phyloP scores from a whole-genome alignment of 345 rosid genomes.

The Clarkia xantiana region DNA sequence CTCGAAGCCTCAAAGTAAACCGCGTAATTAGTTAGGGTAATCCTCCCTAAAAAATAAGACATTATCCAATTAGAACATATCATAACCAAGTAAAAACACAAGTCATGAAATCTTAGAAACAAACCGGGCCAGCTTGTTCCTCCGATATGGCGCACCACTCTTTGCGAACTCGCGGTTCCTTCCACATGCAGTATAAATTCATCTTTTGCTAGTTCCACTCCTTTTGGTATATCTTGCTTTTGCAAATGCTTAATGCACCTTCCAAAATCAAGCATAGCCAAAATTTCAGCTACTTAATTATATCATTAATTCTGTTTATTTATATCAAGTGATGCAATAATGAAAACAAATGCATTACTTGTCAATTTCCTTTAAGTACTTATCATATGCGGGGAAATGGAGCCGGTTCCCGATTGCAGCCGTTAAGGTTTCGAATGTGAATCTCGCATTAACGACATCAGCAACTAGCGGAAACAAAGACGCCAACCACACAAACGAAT shows the following conservation, averaged over 20 bases:
- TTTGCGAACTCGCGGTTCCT: constrained; percentile 69
- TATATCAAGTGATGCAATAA: neutral
- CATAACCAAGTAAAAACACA: neutral
- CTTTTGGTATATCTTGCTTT: constrained; percentile 58
- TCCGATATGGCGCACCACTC: constrained; percentile 76
- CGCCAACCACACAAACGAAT: constrained; percentile 68
- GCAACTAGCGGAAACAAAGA: constrained; percentile 52
- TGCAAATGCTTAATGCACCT: constrained; percentile 70
- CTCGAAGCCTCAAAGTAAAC: constrained; percentile 88
- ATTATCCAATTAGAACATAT: neutral
- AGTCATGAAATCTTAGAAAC: constrained; percentile 1
- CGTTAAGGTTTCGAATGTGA: constrained; percentile 73
- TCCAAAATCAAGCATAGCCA: neutral
- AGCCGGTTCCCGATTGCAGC: constrained; percentile 55
- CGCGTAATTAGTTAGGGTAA: constrained; percentile 79
- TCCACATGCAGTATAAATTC: constrained; percentile 83
- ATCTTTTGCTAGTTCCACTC: constrained; percentile 59
- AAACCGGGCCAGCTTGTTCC: constrained; percentile 88
- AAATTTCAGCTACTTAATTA: neutral
- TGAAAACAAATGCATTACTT: constrained; percentile 24
- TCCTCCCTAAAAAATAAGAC: constrained; percentile 54
- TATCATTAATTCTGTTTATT: no score
- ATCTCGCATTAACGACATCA: constrained; percentile 60
- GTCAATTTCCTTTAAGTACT: constrained; percentile 57
- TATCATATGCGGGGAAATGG: constrained; percentile 72